Evolutionary conservation across 148 eudicot species (phyloP), one percentile per base, ranked within the genome.

Genomic region (Rhododendron molle): DNA sequence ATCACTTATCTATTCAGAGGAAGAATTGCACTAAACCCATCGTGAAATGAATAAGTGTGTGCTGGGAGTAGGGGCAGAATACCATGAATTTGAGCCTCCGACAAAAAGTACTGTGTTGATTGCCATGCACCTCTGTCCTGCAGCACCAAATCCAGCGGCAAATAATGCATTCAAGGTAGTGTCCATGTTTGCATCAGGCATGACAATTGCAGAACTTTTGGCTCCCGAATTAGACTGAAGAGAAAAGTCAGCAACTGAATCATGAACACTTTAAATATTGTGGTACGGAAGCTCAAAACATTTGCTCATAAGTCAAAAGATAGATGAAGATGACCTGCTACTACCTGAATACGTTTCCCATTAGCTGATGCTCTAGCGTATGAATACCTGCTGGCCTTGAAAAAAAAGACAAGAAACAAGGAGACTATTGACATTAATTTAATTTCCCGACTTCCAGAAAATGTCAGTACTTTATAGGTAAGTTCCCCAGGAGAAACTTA

Each of bases 341-440:
- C 78, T 49, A 97, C 99, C 98, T 97, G 98, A 83, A 97, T 95
- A 85, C 99, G 99, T 85, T 97, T 97, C 89, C 99, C 99, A 83
- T 91, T 95, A 44, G 98, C 96, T 83, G 99, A 89, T 85, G 95
- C 99, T 89, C 98, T 92, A 56, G 92, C 40, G 87, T 97, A 95
- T 43, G 95, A 93, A 85, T 97, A 98, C 96, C 92, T 94, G 81
- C 99, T 98, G 88, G 98, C 98, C 99, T 97, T 40, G 54, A 26
- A 67, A 67, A 82, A 26, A 32, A 69, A 78, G 74, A 76, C 65
- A 46, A 77, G 44, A 47, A 80, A 60, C 65, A 80, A 80, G 40
- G 32, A n/a, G 32, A 26, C n/a, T n/a, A 67, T n/a, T 67, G 72
- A 67, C 72, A 28, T 67, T 15, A 15, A 20, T 23, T 65, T 44